phyloP scores from a whole-genome alignment of 1,284 basidiomycete species.

The Ganoderma lingzhi region DNA sequence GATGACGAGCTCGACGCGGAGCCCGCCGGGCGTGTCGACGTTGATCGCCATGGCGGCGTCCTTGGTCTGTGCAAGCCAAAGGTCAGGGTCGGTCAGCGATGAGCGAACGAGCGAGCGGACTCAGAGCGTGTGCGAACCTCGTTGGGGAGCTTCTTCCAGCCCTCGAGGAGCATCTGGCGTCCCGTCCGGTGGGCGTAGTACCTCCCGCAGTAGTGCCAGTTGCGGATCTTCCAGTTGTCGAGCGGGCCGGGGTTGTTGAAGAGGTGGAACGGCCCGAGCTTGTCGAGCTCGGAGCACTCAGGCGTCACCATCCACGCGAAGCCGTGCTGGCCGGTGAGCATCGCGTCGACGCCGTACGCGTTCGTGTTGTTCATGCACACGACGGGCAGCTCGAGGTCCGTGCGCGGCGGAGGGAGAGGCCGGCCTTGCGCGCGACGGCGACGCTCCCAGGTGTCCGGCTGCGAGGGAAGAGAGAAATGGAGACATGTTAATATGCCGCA shows the following conservation, averaged over 20 bases:
- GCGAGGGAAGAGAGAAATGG: not conserved
- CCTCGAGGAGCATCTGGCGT: slow-evolving; percentile 9
- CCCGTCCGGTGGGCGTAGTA: slow-evolving; percentile 23
- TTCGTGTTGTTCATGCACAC: slow-evolving; percentile 17
- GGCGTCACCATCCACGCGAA: slow-evolving; percentile 22
- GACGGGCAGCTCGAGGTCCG: slow-evolving; percentile 15
- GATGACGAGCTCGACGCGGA: slow-evolving; percentile 18
- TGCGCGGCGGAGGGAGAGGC: not conserved
- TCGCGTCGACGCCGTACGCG: slow-evolving; percentile 7
- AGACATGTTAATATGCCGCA: too few relatives aligned
- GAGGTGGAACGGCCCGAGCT: slow-evolving; percentile 22
- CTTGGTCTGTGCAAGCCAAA: not conserved
- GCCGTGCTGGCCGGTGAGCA: slow-evolving; percentile 15
- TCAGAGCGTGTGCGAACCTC: slow-evolving; percentile 8
- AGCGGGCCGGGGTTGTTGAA: slow-evolving; percentile 15
- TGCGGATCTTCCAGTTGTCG: slow-evolving; percentile 8
- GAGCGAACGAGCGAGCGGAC: not conserved
- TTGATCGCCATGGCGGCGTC: slow-evolving; percentile 7
- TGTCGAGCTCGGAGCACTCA: slow-evolving; percentile 10
- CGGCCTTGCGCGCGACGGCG: slow-evolving; percentile 1
- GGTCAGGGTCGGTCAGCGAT: not conserved
- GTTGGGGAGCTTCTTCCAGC: slow-evolving; percentile 14
- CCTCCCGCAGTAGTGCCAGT: slow-evolving; percentile 25
- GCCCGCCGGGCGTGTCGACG: not conserved
- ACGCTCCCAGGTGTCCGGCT: slow-evolving; percentile 8